phyloP scores from a whole-genome alignment of 257 asterid species.

The Rubia yunnanensis region DNA sequence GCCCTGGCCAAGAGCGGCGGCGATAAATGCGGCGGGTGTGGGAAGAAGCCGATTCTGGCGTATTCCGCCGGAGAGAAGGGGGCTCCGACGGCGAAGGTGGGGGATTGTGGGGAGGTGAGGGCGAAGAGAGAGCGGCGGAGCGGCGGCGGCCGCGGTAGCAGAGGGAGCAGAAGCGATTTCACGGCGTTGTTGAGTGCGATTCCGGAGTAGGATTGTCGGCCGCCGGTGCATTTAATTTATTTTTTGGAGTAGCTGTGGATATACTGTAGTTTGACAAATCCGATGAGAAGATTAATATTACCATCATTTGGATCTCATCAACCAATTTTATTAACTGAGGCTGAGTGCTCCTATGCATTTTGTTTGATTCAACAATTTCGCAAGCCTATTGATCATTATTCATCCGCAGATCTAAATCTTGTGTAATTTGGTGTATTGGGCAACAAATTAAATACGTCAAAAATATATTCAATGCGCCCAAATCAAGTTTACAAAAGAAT shows the following conservation, averaged over 20 bases:
- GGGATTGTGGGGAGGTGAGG: conserved; percentile 15
- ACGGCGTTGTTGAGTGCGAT: conserved; percentile 53
- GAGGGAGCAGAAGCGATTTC: conserved; percentile 32
- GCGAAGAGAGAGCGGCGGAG: conserved; percentile 19
- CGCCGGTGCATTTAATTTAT: not conserved
- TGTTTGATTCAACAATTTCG: not conserved
- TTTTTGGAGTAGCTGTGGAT: conserved; percentile 16
- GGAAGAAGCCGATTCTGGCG: conserved; percentile 26
- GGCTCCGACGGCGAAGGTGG: conserved; percentile 21
- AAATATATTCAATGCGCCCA: too few relatives aligned
- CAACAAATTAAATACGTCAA: not conserved
- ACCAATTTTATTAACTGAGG: not conserved
- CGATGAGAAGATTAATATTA: conserved; percentile 6
- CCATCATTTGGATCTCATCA: not conserved
- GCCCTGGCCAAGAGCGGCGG: conserved; percentile 55
- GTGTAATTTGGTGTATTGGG: not conserved
- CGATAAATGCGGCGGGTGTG: conserved; percentile 57
- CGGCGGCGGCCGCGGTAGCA: conserved; percentile 12
- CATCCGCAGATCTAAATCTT: not conserved
- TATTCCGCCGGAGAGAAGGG: conserved; percentile 27
- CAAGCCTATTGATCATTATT: not conserved
- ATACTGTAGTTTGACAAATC: not conserved
- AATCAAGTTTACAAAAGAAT: too few relatives aligned
- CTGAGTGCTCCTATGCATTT: not conserved
- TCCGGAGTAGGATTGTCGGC: conserved; percentile 48